Evolutionary conservation across 2,329 filamentous ascomycete genomes (phyloP), one percentile per base, ranked within the genome.

Genomic region (Colletotrichum zoysiae): DNA sequence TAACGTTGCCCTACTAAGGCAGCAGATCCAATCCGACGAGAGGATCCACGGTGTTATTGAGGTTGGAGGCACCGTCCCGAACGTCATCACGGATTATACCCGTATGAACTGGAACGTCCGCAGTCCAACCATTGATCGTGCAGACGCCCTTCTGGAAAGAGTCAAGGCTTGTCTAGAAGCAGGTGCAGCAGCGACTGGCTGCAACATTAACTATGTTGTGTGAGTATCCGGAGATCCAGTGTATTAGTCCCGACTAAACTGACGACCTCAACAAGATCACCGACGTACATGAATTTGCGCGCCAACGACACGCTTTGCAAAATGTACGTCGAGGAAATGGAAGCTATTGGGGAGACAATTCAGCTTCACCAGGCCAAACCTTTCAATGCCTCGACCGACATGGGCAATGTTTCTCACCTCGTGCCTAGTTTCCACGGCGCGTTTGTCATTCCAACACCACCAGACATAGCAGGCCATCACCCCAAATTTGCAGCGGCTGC

Each of bases 331-430:
- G 75, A 81, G 6, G 82, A 84, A 56, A 88, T 87, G 86, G 78
- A 76, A 2, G 67, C 73, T 0, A 76, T 82, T 1, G 82, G 79
- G 14, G 79, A 80, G 48, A 81, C 80, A 12, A 77, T 85, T 18
- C 71, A 82, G n/a, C 59, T 76, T 20, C 73, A 74, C 23, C 78
- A 81, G 44, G 79, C 83, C 0, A 81, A 82, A 60, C 77, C 82
- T 1, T 76, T 84, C 68, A 76, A 76, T 16, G 79, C 78, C 12
- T 86, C 85, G 0, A 86, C 85, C 0, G 85, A 87, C 76, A 86
- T 86, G 85, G 85, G 85, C 30, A 87, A 88, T 65, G 84, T 88
- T 12, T 83, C 82, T 16, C 84, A 87, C 62, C 72, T 81, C 1
- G 78, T 84, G 2, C 86, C 86, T 1, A 82, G 81, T 5, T 83